These are phyloP conservation scores for Cercospora nicotianae DNA, from an alignment of 2,329 filamentous ascomycete species.

Conservation along the genomic window DNA sequence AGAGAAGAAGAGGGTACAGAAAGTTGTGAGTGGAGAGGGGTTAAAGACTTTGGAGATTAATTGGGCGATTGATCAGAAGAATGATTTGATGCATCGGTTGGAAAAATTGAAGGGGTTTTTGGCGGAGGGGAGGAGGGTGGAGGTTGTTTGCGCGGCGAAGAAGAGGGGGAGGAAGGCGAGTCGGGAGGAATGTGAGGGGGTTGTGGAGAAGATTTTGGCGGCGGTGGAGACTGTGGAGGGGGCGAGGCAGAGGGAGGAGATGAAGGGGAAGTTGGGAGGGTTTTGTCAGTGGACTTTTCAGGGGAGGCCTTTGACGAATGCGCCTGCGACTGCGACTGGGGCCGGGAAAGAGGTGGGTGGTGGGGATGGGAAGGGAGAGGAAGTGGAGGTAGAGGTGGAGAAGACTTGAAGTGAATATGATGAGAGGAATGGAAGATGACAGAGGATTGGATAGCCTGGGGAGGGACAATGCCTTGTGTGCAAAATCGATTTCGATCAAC, in stretches of 20 bases:
- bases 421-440: background rate
- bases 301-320: slow-evolving; percentile 33
- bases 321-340: background rate
- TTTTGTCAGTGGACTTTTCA: slow-evolving; percentile 50
- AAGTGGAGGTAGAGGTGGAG: background rate
- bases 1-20: slow-evolving; percentile 48
- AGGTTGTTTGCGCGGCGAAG: slow-evolving; percentile 70
- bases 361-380: background rate
- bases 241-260: slow-evolving; percentile 48
- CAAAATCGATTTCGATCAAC: background rate
- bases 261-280: slow-evolving; percentile 50
- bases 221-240: slow-evolving; percentile 46
- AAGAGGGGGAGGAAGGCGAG: slow-evolving; percentile 61
- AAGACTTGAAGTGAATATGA: background rate
- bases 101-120: slow-evolving; percentile 68
- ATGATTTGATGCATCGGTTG: slow-evolving; percentile 74
- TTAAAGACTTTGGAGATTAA: slow-evolving; percentile 83
- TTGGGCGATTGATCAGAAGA: slow-evolving; percentile 71
- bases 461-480: background rate
- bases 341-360: background rate
- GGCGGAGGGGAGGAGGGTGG: slow-evolving; percentile 71
- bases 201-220: slow-evolving; percentile 56
- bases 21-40: slow-evolving; percentile 43
- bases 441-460: background rate
- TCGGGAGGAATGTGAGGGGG: slow-evolving; percentile 58